Evolutionary conservation across 352 stramenopile species (phyloP), one percentile per base, ranked within the genome.

Genomic region (Peronospora tabacina): DNA sequence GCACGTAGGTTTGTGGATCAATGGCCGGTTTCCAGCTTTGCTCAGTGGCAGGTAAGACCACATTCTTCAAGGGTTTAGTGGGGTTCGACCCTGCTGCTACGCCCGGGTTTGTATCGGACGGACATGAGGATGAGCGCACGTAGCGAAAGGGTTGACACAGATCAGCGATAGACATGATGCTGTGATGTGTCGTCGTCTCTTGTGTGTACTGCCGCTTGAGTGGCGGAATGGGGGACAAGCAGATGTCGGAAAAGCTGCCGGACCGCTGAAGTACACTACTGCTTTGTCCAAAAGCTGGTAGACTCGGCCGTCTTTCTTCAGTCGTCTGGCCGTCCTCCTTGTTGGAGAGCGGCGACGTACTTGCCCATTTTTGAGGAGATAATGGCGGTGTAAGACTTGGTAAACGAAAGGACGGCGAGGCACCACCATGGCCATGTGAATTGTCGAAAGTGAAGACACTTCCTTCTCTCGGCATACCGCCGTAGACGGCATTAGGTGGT

Each of bases 91-190:
- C 20, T 7, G 13, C 19, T 15, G 38, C 6, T 2, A 16, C 37
- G 30, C 30, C 41, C 32, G 45, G 47, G 42, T 79, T 80, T n/a
- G 76, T 72, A 49, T 89, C 77, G 17, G 77, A 89, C 20, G 77
- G 77, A 62, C 77, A 89, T 19, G 77, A 89, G 12, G 73, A 58
- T 17, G 77, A 72, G 13, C 77, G 74, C 45, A 84, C 58, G 66
- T 89, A 89, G 29, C 49, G 56, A 42, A 83, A 75, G 0, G 77
- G 77, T 38, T 72, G 66, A 36, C 74, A 72, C 16, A 85, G 66
- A 15, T 83, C 70, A 5, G 74, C 66, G 26, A 78, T 68, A 26
- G 57, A 66, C 56, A 67, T 70, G 48, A 37, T 8, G 40, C 15
- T 46, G 8, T 61, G 61, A 43, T 53, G 60, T 22, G 53, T 45